Evolutionary conservation across 805 yeast species (phyloP), one percentile per base, ranked within the genome.

Genomic region (Starmera pachycereana): DNA sequence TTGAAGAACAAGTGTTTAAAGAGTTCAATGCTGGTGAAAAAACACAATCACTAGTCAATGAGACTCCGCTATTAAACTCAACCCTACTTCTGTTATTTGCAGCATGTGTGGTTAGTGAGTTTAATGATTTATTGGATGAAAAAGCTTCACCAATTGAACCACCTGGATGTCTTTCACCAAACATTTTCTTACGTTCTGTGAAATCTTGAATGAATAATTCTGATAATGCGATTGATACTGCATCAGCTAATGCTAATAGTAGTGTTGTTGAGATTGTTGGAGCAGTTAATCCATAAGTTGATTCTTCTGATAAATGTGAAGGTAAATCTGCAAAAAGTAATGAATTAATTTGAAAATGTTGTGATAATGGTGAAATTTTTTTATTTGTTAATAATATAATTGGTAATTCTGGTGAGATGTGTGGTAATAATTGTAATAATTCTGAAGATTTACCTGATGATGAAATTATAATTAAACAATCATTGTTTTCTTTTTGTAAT

Each of bases 391-490:
- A 66, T 33, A 81, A 62, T 1, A 85, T 61, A 8, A 76, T 67
- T 0, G 83, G 79, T 12, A 78, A 61, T 1, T 62, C 55, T 2
- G 53, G 48, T 0, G 83, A 74, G 6, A 81, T 57, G 51, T 81
- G 84, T 1, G 78, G 76, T 32, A 62, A 27, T 25, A 62, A 49
- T 46, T 66, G 52, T 12, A 76, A 41, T 31, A 88, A 68, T 54
- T 87, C 96, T 0, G 88, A 84, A 1, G 95, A 81, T 50, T 78
- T 79, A 1, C 96, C 96, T 28, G 90, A 78, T 2, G 89, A 82
- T 0, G 89, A 76, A 31, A 87, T 74, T 51, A 85, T 63, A 3
- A 88, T 57, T 39, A 87, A 44, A 29, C 74, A 63, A 46, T 81
- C 85, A 42, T 70, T 69, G 19, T 69, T 62, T 13, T 69, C 69